Base-by-base conservation (phyloP, 768 basidiomycete species). In the Ephemerocybe angulata region DNA sequence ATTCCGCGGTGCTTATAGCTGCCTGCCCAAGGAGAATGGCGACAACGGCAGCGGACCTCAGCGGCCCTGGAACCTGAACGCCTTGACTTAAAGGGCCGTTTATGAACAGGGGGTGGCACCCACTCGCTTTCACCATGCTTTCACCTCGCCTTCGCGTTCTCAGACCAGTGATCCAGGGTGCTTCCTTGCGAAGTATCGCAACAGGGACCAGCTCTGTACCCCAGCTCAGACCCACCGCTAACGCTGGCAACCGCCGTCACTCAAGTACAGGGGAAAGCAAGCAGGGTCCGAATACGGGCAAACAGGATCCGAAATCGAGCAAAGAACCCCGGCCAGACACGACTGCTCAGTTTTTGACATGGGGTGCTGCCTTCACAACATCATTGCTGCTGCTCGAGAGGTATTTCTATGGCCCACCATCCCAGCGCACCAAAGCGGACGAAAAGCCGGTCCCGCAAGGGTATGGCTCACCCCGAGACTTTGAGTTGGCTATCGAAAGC, bases 391-490 rank as follows among this genome's bases (percentile, higher is more conserved):
- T 19, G 11, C n/a, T 22, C 13, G 48, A 50, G 21, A 15, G 51
- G 29, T 52, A 24, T 37, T 52, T 41, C 42, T 41, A 43, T 27
- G 51, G 42, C 11, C 29, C 51, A 12, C 42, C 42, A 4, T 37
- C 38, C 17, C 27, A 42, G 21, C 51, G 48, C 10, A 21, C 17
- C 1, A 6, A 30, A 3, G 29, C 13, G 7, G 8, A 21, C 19
- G 31, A 35, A 35, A 50, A 40, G 46, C 67, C 70, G 4, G 62
- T 61, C n/a, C n/a, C n/a, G n/a, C n/a, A n/a, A n/a, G n/a, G n/a
- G 15, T 86, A 82, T 59, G 86, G 83, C 12, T 70, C 81, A 8
- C 70, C 73, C 1, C 60, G 72, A 19, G 87, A 87, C 50, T 82
- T 85, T 57, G 58, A 72, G 43, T 60, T 67, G 3, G 85, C 84